phyloP scores from a whole-genome alignment of 306 rosid species.

The Ochetophila trinervis region DNA sequence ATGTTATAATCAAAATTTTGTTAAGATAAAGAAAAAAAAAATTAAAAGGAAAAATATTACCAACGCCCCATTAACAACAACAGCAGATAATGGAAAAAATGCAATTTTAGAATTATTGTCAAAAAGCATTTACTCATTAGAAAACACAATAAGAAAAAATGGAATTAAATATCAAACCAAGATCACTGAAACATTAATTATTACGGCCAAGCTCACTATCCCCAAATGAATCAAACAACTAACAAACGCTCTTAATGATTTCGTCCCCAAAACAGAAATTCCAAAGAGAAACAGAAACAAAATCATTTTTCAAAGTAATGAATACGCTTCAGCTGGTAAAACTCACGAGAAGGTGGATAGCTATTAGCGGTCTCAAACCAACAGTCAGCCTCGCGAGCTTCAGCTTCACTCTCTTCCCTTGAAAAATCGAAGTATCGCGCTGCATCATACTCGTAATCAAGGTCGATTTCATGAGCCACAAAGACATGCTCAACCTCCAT shows the following conservation, averaged over 20 bases:
- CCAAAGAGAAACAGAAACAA: not conserved
- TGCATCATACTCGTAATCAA: conserved; percentile 55
- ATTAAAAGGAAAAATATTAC: too few species aligned
- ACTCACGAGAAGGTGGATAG: conserved; percentile 64
- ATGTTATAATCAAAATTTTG: not conserved
- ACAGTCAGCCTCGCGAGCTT: conserved; percentile 46
- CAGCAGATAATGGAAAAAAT: too few species aligned
- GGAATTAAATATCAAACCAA: too few species aligned
- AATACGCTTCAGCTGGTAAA: not conserved
- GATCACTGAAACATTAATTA: not conserved
- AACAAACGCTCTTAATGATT: not conserved
- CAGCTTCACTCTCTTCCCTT: conserved; percentile 42
- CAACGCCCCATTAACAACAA: too few species aligned
- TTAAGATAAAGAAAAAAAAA: not conserved
- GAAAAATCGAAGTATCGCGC: conserved; percentile 44
- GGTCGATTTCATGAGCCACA: conserved; percentile 48
- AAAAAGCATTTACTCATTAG: too few species aligned
- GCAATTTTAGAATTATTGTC: too few species aligned
- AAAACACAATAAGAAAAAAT: too few species aligned
- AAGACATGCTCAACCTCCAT: conserved; percentile 50
- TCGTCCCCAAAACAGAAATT: not conserved
- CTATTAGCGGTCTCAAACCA: conserved; percentile 52
- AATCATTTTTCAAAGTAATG: not conserved
- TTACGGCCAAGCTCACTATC: not conserved
- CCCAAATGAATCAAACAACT: not conserved